Evolutionary conservation across 257 asterid species (phyloP).

Genomic region (Nicotiana paniculata): DNA sequence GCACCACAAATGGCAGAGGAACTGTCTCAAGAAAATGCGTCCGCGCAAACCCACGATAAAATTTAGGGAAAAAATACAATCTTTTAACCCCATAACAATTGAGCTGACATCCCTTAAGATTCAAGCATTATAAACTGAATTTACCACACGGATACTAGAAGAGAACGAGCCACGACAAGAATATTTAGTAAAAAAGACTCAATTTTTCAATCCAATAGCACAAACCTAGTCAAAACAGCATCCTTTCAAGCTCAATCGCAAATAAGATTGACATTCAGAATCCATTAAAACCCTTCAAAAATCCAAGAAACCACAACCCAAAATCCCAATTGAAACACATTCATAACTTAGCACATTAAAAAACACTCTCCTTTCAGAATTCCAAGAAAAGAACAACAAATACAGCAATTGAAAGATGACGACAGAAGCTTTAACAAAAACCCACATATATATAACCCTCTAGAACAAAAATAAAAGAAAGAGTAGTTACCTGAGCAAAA

Average conservation of each 20-base stretch:
- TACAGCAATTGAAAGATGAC: neutral
- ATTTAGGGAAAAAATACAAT: neutral
- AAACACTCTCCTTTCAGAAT: neutral
- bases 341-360: neutral
- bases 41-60: neutral
- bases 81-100: neutral
- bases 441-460: neutral
- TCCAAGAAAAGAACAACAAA: neutral
- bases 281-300: neutral
- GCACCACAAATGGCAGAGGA: neutral
- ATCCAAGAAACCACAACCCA: constrained; percentile 3
- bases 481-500: constrained; percentile 46
- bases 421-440: neutral
- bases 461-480: neutral
- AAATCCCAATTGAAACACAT: neutral
- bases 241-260: neutral
- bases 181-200: neutral
- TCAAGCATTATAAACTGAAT: neutral
- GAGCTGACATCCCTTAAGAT: neutral
- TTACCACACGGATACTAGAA: neutral
- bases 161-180: neutral
- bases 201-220: neutral
- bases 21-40: neutral
- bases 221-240: neutral
- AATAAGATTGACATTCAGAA: neutral